Conservation (phyloP, 441 rosid species). For the Aleurites moluccanus region DNA sequence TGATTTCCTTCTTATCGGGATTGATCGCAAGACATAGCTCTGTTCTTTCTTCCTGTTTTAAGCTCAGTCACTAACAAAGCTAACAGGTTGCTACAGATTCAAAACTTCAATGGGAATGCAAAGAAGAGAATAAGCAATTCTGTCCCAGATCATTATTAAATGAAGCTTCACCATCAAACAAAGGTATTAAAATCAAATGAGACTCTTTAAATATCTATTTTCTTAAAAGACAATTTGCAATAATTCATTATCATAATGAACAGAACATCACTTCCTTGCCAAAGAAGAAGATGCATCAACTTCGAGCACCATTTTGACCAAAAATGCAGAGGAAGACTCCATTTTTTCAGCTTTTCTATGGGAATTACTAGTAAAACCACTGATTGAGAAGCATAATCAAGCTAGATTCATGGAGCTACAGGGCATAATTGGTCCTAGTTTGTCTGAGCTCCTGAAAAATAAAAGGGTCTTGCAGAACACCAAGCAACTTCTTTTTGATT, state of each 20-base stretch:
- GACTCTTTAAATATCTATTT: not conserved
- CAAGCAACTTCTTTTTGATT: slow-evolving; percentile 16
- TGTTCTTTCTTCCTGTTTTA: not conserved
- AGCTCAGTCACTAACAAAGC: slow-evolving; percentile 14
- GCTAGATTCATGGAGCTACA: slow-evolving; percentile 16
- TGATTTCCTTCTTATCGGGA: not conserved
- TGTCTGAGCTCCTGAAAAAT: slow-evolving; percentile 18
- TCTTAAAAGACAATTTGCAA: not conserved
- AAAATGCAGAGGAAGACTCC: slow-evolving; percentile 11
- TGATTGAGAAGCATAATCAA: slow-evolving; percentile 23
- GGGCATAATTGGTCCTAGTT: slow-evolving; percentile 12
- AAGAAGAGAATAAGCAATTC: slow-evolving; percentile 22
- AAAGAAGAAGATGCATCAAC: slow-evolving; percentile 18
- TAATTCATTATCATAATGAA: slow-evolving; percentile 6
- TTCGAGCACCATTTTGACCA: slow-evolving; percentile 11
- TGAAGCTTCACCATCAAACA: slow-evolving; percentile 14
- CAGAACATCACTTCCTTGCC: slow-evolving; percentile 13
- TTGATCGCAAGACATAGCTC: not conserved
- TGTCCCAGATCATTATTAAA: no score
- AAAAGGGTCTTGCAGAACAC: not conserved
- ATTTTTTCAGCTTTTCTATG: slow-evolving; percentile 23
- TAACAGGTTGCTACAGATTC: slow-evolving; percentile 21
- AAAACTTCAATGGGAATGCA: slow-evolving; percentile 16
- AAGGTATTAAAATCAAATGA: slow-evolving; percentile 15
- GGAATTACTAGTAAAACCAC: slow-evolving; percentile 18